phyloP scores from a whole-genome alignment of 2,329 filamentous ascomycete genomes.

The Raffaelea arxii region DNA sequence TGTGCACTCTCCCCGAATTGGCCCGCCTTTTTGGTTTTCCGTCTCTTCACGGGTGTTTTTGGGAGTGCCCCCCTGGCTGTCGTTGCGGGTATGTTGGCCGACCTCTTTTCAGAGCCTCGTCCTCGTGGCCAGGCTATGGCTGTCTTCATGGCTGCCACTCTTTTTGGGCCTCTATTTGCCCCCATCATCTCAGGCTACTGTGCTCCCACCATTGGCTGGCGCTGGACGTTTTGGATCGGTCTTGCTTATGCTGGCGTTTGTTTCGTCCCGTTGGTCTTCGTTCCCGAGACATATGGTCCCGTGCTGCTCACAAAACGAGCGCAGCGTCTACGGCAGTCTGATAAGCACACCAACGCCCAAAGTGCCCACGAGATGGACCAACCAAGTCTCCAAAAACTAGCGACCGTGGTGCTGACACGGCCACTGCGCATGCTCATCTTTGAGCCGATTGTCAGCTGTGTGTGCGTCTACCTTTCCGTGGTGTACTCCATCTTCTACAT shows the following conservation, averaged over 20 bases:
- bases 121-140: slow-evolving; percentile 51
- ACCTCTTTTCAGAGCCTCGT: slow-evolving; percentile 49
- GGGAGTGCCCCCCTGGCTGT: slow-evolving; percentile 52
- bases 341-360: slow-evolving; percentile 39
- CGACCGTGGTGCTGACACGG: slow-evolving; percentile 60
- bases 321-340: slow-evolving; percentile 32
- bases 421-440: slow-evolving; percentile 63
- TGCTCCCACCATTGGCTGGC: slow-evolving; percentile 49
- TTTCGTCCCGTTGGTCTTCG: slow-evolving; percentile 47
- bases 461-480: slow-evolving; percentile 61
- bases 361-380: slow-evolving; percentile 55
- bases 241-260: slow-evolving; percentile 58
- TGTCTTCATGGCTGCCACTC: slow-evolving; percentile 49
- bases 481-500: slow-evolving; percentile 60
- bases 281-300: slow-evolving; percentile 56
- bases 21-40: slow-evolving; percentile 42
- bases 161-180: slow-evolving; percentile 55
- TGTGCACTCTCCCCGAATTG: slow-evolving; percentile 45
- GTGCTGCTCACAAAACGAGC: slow-evolving; percentile 49
- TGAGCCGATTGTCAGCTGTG: slow-evolving; percentile 64
- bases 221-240: slow-evolving; percentile 62
- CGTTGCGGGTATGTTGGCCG: slow-evolving; percentile 54
- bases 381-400: slow-evolving; percentile 44
- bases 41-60: slow-evolving; percentile 39
- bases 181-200: slow-evolving; percentile 57